phyloP scores from a whole-genome alignment of 1,284 basidiomycete species.

The Ceratobasidium sp. region DNA sequence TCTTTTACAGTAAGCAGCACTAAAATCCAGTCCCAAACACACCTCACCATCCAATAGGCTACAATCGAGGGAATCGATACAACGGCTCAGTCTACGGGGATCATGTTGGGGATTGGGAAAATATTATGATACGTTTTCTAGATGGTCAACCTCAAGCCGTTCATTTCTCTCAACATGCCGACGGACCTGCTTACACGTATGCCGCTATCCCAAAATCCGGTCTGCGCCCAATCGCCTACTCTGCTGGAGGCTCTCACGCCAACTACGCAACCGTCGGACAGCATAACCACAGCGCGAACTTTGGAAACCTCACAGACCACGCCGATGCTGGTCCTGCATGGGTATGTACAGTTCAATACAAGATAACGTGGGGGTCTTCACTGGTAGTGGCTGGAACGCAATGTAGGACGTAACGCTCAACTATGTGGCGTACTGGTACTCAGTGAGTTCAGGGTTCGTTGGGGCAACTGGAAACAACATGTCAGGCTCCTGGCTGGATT shows the following conservation, averaged over 20 bases:
- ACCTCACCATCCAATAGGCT: constrained; percentile 48
- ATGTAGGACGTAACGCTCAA: constrained; percentile 32
- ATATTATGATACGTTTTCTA: constrained; percentile 58
- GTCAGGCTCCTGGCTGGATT: constrained; percentile 35
- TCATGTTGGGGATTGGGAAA: constrained; percentile 57
- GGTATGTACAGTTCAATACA: not conserved
- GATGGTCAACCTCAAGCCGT: constrained; percentile 55
- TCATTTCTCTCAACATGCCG: constrained; percentile 58
- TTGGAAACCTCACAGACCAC: constrained; percentile 37
- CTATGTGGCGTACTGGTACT: constrained; percentile 41
- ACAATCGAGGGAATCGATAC: constrained; percentile 54
- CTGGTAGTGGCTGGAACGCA: not conserved
- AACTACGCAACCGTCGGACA: constrained; percentile 40
- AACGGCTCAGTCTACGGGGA: constrained; percentile 53
- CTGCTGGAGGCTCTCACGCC: constrained; percentile 43
- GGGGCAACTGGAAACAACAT: constrained; percentile 29
- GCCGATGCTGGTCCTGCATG: constrained; percentile 35
- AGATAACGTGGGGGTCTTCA: not conserved
- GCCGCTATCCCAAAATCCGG: constrained; percentile 31
- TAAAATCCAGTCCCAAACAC: not conserved
- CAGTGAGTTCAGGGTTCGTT: constrained; percentile 24
- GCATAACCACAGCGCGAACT: constrained; percentile 41
- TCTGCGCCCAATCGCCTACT: constrained; percentile 39
- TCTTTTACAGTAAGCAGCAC: constrained; percentile 30
- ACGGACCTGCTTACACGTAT: constrained; percentile 54